A percentile compares a stretch with the other conserved stretches of the same genome.
phyloP scores from a whole-genome alignment of 306 rosid genomes.

The Hippophae rhamnoides region DNA sequence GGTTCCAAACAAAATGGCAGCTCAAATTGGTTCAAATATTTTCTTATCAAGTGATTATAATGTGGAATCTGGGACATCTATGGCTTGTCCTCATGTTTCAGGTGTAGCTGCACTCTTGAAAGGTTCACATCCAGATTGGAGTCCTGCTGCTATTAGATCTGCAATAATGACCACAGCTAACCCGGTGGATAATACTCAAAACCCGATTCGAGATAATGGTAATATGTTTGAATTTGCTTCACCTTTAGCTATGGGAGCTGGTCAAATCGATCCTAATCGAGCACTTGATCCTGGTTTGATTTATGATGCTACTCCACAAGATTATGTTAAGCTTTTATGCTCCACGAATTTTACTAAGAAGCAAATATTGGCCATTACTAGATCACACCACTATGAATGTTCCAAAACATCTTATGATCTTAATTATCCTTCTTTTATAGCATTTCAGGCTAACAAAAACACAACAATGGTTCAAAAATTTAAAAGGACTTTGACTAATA shows the following conservation, averaged over 20 bases:
- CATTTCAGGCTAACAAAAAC: neutral
- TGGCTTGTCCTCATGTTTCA: conserved; percentile 13
- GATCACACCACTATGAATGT: conserved; percentile 18
- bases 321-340: conserved; percentile 14
- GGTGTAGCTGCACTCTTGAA: conserved; percentile 11
- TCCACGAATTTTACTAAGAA: neutral
- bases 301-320: conserved; percentile 9
- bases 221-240: neutral
- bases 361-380: conserved; percentile 13
- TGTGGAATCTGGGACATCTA: conserved; percentile 25
- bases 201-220: conserved; percentile 3
- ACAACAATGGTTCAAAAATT: conserved; percentile 6
- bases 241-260: conserved; percentile 10
- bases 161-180: conserved; percentile 11
- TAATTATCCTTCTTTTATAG: conserved; percentile 36
- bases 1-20: neutral
- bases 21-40: neutral
- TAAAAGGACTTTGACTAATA: conserved; percentile 32
- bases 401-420: conserved; percentile 27
- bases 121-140: conserved; percentile 4
- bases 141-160: conserved; percentile 11
- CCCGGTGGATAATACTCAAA: neutral
- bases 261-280: conserved; percentile 8
- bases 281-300: conserved; percentile 23
- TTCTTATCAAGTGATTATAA: conserved; percentile 16